A percentile compares a stretch with the other conserved stretches of the same genome.
phyloP scores from a whole-genome alignment of 73 alveolate species.

The Symbiodinium natans region DNA sequence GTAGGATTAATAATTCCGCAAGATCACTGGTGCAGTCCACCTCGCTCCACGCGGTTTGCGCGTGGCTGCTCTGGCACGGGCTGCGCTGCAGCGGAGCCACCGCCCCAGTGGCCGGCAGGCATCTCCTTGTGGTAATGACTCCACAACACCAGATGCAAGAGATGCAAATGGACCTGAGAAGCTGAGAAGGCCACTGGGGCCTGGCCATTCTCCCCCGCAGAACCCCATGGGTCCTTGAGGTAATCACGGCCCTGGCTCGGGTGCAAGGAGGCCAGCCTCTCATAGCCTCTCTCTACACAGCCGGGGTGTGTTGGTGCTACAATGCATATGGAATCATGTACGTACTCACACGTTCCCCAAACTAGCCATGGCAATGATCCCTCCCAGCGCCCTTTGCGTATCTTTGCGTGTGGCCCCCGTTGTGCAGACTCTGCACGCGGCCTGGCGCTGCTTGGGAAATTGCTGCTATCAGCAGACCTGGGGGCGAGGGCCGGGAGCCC shows the following conservation, averaged over 20 bases:
- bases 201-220: no score
- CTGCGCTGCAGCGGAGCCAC: conserved; percentile 38
- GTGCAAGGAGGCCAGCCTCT: conserved; percentile 13
- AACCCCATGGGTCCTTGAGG: background rate
- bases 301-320: no score
- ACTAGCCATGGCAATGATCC: no score
- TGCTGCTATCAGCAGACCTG: conserved; percentile 14
- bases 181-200: no score
- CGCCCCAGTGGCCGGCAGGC: background rate
- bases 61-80: conserved; percentile 71
- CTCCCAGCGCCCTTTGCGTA: background rate
- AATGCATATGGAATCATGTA: no score
- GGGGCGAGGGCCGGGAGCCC: conserved; percentile 34
- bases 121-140: no score
- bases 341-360: no score
- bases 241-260: conserved; percentile 45
- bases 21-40: conserved; percentile 18
- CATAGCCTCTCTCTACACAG: no score
- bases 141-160: no score
- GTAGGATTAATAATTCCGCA: no score
- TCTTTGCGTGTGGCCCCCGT: background rate
- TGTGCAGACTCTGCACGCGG: conserved; percentile 14
- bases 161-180: background rate
- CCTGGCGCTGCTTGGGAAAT: conserved; percentile 10
- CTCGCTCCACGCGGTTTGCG: conserved; percentile 55